A percentile compares a stretch with the other conserved stretches of the same genome.
phyloP scores from a whole-genome alignment of 192 early-diverging fungal species.

The Haplosporangium gracile region DNA sequence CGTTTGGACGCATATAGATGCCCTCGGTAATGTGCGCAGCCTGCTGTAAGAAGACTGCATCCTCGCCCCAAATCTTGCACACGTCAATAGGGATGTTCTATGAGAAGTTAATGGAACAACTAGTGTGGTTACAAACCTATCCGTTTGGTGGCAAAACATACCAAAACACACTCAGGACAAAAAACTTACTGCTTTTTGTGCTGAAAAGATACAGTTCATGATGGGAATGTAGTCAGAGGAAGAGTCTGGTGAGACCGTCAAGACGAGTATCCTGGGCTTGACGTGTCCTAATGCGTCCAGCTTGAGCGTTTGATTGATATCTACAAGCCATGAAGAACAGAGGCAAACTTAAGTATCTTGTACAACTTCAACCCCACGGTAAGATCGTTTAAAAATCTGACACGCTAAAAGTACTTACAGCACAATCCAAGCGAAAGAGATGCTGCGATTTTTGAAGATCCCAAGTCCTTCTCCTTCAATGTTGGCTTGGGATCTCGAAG shows the following conservation, averaged over 20 bases:
- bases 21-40: constrained; percentile 92
- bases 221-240: constrained; percentile 93
- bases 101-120: neutral
- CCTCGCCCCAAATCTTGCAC: constrained; percentile 82
- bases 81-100: constrained; percentile 93
- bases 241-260: constrained; percentile 90
- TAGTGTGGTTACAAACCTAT: neutral
- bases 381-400: constrained; percentile 13
- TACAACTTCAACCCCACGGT: neutral
- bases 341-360: neutral
- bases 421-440: constrained; percentile 73
- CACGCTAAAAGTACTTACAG: constrained; percentile 52
- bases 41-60: constrained; percentile 94
- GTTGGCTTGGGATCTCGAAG: constrained; percentile 51
- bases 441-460: constrained; percentile 69
- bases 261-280: constrained; percentile 84
- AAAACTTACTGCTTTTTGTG: constrained; percentile 82
- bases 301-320: constrained; percentile 76
- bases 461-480: constrained; percentile 47
- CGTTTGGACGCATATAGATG: constrained; percentile 80
- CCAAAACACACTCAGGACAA: neutral
- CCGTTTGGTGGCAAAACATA: neutral
- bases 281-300: constrained; percentile 66
- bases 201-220: constrained; percentile 99
- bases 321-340: constrained; percentile 46